These are phyloP conservation scores for Grigorovia humatica DNA, from an alignment of 805 yeast species.

Conservation along the genomic window DNA sequence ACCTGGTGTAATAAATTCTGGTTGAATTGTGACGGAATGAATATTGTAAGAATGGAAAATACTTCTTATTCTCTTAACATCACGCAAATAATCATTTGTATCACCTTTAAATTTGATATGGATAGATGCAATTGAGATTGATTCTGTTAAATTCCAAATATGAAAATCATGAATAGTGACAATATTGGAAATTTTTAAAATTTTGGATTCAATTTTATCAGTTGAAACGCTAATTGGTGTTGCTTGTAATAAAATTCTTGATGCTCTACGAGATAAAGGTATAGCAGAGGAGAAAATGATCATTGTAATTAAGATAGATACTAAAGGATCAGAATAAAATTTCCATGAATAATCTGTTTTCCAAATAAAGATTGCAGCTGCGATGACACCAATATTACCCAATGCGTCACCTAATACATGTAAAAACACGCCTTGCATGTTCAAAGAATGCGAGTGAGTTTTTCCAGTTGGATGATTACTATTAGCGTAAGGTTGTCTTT, in stretches of 20 bases:
- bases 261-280: slow-evolving; percentile 78
- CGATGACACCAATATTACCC: slow-evolving; percentile 89
- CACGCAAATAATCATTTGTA: slow-evolving; percentile 56
- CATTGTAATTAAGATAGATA: slow-evolving; percentile 74
- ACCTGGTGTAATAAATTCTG: slow-evolving; percentile 51
- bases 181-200: slow-evolving; percentile 59
- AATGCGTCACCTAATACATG: slow-evolving; percentile 95
- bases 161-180: slow-evolving; percentile 89
- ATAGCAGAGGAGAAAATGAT: slow-evolving; percentile 87
- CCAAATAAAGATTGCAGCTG: slow-evolving; percentile 88
- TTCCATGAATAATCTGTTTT: slow-evolving; percentile 84
- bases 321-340: slow-evolving; percentile 74
- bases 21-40: slow-evolving; percentile 92
- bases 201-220: slow-evolving; percentile 58
- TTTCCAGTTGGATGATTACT: background rate
- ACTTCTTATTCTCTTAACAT: slow-evolving; percentile 66
- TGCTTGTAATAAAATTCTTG: slow-evolving; percentile 83
- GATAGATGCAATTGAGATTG: slow-evolving; percentile 73
- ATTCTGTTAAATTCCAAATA: slow-evolving; percentile 91
- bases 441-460: slow-evolving; percentile 44
- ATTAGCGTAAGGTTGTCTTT: background rate
- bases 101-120: slow-evolving; percentile 66
- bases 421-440: slow-evolving; percentile 94
- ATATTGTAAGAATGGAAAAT: slow-evolving; percentile 77
- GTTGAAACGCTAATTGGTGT: slow-evolving; percentile 80